Base-by-base conservation (phyloP, 1,139 yeast genomes). In the Nakaseomyces kungkrabaensis region DNA sequence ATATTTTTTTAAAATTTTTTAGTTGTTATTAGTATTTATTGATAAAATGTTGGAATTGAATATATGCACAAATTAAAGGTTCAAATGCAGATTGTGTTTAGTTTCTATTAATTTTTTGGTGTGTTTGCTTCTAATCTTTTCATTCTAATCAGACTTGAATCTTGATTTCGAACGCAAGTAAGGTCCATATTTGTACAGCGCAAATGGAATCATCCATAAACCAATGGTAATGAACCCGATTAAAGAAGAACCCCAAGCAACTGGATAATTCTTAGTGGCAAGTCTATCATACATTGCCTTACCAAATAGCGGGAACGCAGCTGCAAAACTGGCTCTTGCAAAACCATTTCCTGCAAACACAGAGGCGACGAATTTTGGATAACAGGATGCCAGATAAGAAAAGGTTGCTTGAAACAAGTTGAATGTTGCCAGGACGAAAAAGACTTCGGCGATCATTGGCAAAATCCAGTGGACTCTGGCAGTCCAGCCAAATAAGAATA, bases 281-380 rank as follows among this genome's bases (percentile, higher is more conserved):
- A 77, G 62, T 56, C 76, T 75, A 41, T 63, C 55, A 56, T 72
- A 81, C 72, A 81, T 69, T 1, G 74, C 71, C 46, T 67, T 63
- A 4, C 82, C 85, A 59, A 81, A 79, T 46, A 81, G 66, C 42
- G 87, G 86, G 71, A 81, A 81, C 3, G 76, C 77, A 37, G 80
- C 81, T 0, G 57, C 54, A 43, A 68, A 59, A 11, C 42, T 24
- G 1, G 81, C 71, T 57, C 84, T 69, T 56, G 73, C 71, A 49
- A 78, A 67, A 11, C 73, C 78, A 57, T 78, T 78, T 31, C 79
- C 75, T 1, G 83, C 82, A 62, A 77, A 79, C 2, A 77, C 82
- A 1, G 84, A 77, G 0, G 83, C 85, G 58, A 75, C 63, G 57
- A 71, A 74, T 50, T 69, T 63, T 49, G 63, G 69, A 60, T 72